Evolutionary conservation across 2,329 filamentous ascomycete species (phyloP).

Genomic region (Paramyrothecium sp.): DNA sequence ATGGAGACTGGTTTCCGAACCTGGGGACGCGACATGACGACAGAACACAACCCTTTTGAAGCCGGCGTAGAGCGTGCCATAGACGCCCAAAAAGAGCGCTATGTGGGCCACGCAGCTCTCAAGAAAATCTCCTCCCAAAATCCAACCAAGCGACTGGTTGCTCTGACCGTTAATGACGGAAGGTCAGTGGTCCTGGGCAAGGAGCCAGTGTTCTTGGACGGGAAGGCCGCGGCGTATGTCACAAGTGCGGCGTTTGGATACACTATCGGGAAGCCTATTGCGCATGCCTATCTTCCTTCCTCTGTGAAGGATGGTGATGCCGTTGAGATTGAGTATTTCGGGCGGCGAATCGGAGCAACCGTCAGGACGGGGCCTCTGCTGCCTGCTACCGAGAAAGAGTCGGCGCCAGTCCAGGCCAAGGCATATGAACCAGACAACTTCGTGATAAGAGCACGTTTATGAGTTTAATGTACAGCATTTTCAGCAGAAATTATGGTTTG

Average conservation of each 20-base stretch:
- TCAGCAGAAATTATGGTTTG: no score
- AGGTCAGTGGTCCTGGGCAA: constrained; percentile 58
- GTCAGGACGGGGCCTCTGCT: constrained; percentile 45
- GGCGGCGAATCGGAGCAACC: constrained; percentile 50
- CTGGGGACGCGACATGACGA: constrained; percentile 58
- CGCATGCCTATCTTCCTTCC: constrained; percentile 56
- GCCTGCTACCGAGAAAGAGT: neutral
- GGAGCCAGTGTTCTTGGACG: constrained; percentile 55
- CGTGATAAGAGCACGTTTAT: no score
- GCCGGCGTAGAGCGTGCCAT: constrained; percentile 53
- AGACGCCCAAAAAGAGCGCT: constrained; percentile 43
- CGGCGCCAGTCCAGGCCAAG: neutral
- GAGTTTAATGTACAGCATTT: no score
- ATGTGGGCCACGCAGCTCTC: constrained; percentile 51
- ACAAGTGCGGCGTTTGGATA: constrained; percentile 62
- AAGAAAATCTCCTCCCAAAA: constrained; percentile 35
- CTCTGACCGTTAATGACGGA: constrained; percentile 55
- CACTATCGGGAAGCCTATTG: constrained; percentile 56
- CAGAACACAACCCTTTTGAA: constrained; percentile 60
- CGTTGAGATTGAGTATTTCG: constrained; percentile 64
- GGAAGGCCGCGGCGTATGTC: constrained; percentile 52
- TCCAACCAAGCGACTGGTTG: constrained; percentile 36
- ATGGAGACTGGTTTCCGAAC: constrained; percentile 59
- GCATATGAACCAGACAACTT: no score
- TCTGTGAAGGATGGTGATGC: constrained; percentile 41